These are phyloP conservation scores for Fragilaria radians DNA, from an alignment of 108 stramenopile species.

Conservation along the genomic window DNA sequence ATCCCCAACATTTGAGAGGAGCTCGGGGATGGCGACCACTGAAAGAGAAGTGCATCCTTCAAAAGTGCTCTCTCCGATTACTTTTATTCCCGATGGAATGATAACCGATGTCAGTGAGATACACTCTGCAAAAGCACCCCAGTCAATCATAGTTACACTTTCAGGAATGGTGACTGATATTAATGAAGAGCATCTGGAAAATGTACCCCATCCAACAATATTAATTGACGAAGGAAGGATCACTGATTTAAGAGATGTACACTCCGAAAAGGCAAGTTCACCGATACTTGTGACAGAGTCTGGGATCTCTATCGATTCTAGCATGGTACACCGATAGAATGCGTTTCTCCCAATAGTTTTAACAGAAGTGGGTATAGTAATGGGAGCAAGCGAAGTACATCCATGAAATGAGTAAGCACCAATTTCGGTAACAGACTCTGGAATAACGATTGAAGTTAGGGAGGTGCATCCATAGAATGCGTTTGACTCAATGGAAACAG, in stretches of 20 bases:
- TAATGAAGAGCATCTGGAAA: neutral
- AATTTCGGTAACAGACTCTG: slow-evolving; percentile 18
- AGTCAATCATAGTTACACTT: neutral
- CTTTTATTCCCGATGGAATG: neutral
- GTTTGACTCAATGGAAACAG: slow-evolving; percentile 18
- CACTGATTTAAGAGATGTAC: neutral
- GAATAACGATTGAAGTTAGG: slow-evolving; percentile 16
- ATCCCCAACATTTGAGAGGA: neutral
- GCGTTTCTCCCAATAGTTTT: slow-evolving; percentile 33
- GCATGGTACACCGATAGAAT: slow-evolving; percentile 22
- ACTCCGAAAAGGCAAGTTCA: slow-evolving; percentile 14
- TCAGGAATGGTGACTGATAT: neutral
- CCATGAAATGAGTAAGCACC: slow-evolving; percentile 28
- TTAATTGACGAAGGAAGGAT: neutral
- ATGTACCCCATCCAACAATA: neutral
- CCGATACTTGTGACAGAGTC: slow-evolving; percentile 7
- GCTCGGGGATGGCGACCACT: neutral
- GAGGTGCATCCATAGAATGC: slow-evolving; percentile 34
- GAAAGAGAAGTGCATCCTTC: neutral
- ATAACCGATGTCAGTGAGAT: neutral
- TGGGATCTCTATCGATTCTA: slow-evolving; percentile 6
- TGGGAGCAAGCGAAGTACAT: slow-evolving; percentile 23
- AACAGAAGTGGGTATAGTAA: slow-evolving; percentile 21
- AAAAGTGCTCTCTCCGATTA: neutral
- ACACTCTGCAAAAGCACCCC: neutral